phyloP scores from a whole-genome alignment of 805 yeast genomes.

The Monosporozyma unispora region DNA sequence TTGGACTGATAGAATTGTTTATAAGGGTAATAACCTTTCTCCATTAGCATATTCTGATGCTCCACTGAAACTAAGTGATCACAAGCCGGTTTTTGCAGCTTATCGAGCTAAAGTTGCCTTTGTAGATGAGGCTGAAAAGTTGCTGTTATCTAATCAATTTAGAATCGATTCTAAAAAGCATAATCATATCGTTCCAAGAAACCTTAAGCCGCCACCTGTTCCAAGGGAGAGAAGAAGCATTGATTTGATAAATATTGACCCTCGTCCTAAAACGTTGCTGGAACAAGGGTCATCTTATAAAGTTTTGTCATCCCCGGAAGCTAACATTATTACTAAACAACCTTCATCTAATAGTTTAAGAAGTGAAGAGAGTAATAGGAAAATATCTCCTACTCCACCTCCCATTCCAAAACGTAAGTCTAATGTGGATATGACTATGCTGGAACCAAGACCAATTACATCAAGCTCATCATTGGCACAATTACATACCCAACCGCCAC shows the following conservation, averaged over 20 bases:
- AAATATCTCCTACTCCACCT: background rate
- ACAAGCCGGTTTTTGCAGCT: conserved; percentile 84
- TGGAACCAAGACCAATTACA: background rate
- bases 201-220: background rate
- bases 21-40: conserved; percentile 44
- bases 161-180: background rate
- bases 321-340: background rate
- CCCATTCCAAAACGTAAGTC: background rate
- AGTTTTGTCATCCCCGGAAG: background rate
- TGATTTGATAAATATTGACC: background rate
- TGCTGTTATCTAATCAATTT: conserved; percentile 30
- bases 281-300: background rate
- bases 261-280: background rate
- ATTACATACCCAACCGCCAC: conserved; percentile 8
- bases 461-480: background rate
- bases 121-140: conserved; percentile 55
- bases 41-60: conserved; percentile 64
- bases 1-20: conserved; percentile 89
- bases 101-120: conserved; percentile 59
- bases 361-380: background rate
- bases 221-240: background rate
- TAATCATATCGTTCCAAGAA: conserved; percentile 1
- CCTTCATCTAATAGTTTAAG: background rate
- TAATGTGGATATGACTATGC: background rate
- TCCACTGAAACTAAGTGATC: conserved; percentile 68